A percentile compares a stretch with the other conserved stretches of the same genome.
Evolutionary conservation across 108 stramenopile species (phyloP).

Genomic region (Chaetoceros muelleri): DNA sequence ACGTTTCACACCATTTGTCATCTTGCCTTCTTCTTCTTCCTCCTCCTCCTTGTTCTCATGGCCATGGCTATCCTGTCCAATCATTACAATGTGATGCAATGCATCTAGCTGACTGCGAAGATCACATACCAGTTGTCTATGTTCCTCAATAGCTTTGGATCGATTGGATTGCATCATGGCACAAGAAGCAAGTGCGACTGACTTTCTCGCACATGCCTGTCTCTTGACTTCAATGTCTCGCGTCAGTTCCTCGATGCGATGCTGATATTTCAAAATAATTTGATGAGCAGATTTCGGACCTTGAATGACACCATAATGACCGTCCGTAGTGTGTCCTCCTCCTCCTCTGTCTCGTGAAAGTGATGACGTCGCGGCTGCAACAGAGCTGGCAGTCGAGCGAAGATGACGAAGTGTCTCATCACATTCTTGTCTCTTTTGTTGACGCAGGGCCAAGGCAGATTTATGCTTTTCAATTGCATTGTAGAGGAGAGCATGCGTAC

Average conservation of each 20-base stretch:
- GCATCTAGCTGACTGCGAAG: not conserved
- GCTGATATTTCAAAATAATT: conserved; percentile 22
- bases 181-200: not conserved
- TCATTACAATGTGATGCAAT: not conserved
- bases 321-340: conserved; percentile 9
- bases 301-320: conserved; percentile 18
- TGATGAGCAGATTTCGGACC: conserved; percentile 19
- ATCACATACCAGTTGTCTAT: not conserved
- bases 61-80: too few species aligned
- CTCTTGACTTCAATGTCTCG: not conserved
- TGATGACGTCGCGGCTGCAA: conserved; percentile 11
- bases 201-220: not conserved
- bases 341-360: conserved; percentile 13
- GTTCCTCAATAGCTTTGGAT: not conserved
- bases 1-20: conserved; percentile 18
- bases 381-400: not conserved
- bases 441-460: conserved; percentile 14
- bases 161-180: not conserved
- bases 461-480: conserved; percentile 14
- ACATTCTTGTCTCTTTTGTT: conserved; percentile 20
- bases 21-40: not conserved
- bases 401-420: conserved; percentile 4
- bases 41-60: not conserved
- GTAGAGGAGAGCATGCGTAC: conserved; percentile 16
- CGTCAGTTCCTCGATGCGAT: conserved; percentile 7